These are phyloP conservation scores for Pulveroboletus frians DNA, from an alignment of 768 basidiomycete genomes.

Conservation along the genomic window DNA sequence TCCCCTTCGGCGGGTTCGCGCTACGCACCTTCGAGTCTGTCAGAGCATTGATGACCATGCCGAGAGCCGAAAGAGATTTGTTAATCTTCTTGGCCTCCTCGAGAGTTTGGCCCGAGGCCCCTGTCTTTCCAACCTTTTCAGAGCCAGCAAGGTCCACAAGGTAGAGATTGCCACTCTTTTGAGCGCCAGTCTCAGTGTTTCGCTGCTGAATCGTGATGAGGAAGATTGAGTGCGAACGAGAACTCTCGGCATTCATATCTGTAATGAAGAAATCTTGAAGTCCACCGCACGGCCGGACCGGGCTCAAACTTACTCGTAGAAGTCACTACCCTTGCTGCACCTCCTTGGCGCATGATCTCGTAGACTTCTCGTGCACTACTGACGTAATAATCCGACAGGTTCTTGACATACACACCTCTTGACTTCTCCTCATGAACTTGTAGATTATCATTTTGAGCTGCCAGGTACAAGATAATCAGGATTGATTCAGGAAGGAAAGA, in stretches of 20 bases:
- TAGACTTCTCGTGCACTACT: slow-evolving; percentile 93
- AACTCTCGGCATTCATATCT: slow-evolving; percentile 99
- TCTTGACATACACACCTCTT: slow-evolving; percentile 97
- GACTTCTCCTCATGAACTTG: slow-evolving; percentile 98
- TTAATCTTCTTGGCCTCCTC: slow-evolving; percentile 99
- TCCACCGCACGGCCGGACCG: neutral
- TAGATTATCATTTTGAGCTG: slow-evolving; percentile 95
- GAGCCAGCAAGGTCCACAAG: slow-evolving; percentile 98
- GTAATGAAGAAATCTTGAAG: slow-evolving; percentile 6
- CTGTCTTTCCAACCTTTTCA: slow-evolving; percentile 99
- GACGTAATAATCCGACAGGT: slow-evolving; percentile 96
- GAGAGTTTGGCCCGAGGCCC: slow-evolving; percentile 95
- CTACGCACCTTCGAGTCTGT: slow-evolving; percentile 85
- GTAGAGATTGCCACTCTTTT: slow-evolving; percentile 95
- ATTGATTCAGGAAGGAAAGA: neutral
- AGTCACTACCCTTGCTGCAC: slow-evolving; percentile 84
- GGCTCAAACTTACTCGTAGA: slow-evolving; percentile 73
- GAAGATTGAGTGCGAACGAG: slow-evolving; percentile 98
- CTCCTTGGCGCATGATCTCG: slow-evolving; percentile 98
- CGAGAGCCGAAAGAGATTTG: slow-evolving; percentile 93
- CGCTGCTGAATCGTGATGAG: slow-evolving; percentile 95
- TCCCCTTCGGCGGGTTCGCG: neutral
- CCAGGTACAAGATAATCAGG: slow-evolving; percentile 8
- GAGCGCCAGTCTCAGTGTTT: slow-evolving; percentile 92
- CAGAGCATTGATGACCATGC: slow-evolving; percentile 98